phyloP scores from a whole-genome alignment of 768 basidiomycete species.

The Termitomyces sp. region DNA sequence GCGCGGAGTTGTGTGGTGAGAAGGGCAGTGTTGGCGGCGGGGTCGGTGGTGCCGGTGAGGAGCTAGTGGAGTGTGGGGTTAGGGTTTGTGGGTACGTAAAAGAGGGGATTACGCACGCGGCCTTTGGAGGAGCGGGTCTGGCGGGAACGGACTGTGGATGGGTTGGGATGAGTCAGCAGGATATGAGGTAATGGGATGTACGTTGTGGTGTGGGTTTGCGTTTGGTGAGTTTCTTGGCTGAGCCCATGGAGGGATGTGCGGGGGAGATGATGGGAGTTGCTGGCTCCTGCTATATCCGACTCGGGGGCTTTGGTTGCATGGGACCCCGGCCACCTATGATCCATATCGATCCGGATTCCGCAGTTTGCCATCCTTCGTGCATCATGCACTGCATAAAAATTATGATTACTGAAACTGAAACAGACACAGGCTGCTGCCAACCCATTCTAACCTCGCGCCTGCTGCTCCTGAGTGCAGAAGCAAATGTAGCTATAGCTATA shows the following conservation, averaged over 20 bases:
- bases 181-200: neutral
- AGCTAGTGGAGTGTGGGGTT: conserved; percentile 21
- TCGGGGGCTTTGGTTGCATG: too few relatives aligned
- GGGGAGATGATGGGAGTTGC: neutral
- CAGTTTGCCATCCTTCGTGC: too few relatives aligned
- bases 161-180: conserved; percentile 7
- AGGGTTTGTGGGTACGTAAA: conserved; percentile 20
- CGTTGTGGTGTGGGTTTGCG: conserved; percentile 12
- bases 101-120: conserved; percentile 31
- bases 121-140: conserved; percentile 36
- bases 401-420: too few relatives aligned
- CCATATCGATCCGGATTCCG: too few relatives aligned
- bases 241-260: conserved; percentile 16
- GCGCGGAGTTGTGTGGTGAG: conserved; percentile 72
- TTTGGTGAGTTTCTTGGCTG: conserved; percentile 12
- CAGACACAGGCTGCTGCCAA: too few relatives aligned
- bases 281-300: too few relatives aligned
- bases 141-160: conserved; percentile 31
- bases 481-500: too few relatives aligned
- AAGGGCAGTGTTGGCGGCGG: conserved; percentile 23
- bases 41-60: conserved; percentile 26
- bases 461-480: too few relatives aligned
- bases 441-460: too few relatives aligned
- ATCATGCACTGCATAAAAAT: too few relatives aligned
- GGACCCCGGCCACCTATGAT: too few relatives aligned